Evolutionary conservation across 495 filamentous ascomycete genomes (phyloP), one percentile per base, ranked within the genome.

Genomic region (Daldinia concentrica): DNA sequence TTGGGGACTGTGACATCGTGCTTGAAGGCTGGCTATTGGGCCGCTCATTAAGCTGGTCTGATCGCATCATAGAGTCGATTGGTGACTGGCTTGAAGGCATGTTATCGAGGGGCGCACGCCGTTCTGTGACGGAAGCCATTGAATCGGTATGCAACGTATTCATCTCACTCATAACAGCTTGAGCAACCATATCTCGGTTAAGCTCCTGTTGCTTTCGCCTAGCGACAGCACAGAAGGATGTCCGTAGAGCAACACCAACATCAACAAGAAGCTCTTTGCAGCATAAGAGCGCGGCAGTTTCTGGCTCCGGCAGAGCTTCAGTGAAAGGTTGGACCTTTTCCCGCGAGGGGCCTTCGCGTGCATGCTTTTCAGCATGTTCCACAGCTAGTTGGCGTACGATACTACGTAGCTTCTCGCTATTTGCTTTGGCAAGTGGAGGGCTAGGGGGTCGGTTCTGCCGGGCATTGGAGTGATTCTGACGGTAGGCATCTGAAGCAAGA

Each of bases 401-500:
- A 61, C 81, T 83, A 8, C 77, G 79, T 9, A 83, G 62, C 39
- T 76, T 83, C 65, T 81, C 72, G 15, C 65, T 74, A 54, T 83
- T 80, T 32, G 79, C 74, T 8, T 77, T 75, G 15, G 76, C 79
- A 19, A 81, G 74, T 22, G 76, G 68, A 39, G 69, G 76, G 63
- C 69, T 78, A 9, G 74, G 75, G 69, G 59, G 65, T 14, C 69
- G 73, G 63, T 67, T 73, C 22, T 72, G 71, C 14, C 58, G 73
- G 6, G 77, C 76, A 70, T 80, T 74, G 56, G 68, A 64, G 66
- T 84, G 82, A 55, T 81, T 83, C 56, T 81, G 77, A 19, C 77
- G 74, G 65, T 80, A 75, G 24, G 82, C 80, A 37, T 84, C 82
- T 0, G 83, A 82, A 14, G 74, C 71, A 45, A 93, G 78, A 17